phyloP scores from a whole-genome alignment of 2,329 filamentous ascomycete genomes.

The Daldinia sp. region DNA sequence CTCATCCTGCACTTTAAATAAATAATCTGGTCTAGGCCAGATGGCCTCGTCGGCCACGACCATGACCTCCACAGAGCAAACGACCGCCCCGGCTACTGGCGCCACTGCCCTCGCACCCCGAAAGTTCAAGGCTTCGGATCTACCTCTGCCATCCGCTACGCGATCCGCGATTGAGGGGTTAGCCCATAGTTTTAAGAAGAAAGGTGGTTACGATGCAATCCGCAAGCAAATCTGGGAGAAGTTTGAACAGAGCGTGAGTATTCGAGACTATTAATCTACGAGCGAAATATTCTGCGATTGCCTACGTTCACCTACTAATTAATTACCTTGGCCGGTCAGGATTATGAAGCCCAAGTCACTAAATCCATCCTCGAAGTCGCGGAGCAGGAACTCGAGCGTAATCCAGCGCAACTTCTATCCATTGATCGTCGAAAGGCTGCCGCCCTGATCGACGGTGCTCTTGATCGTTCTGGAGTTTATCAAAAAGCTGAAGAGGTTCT shows the following conservation, averaged over 20 bases:
- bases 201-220: constrained; percentile 81
- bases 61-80: constrained; percentile 45
- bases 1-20: constrained; percentile 1
- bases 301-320: constrained; percentile 14
- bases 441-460: constrained; percentile 78
- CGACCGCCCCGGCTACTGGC: constrained; percentile 35
- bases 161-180: constrained; percentile 77
- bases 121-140: constrained; percentile 77
- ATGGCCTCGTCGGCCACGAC: constrained; percentile 40
- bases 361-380: constrained; percentile 74
- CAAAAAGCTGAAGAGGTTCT: constrained; percentile 74
- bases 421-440: constrained; percentile 78
- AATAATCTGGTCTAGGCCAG: constrained; percentile 21
- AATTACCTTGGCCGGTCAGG: constrained; percentile 53
- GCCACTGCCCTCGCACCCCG: constrained; percentile 39
- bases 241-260: constrained; percentile 72
- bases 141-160: constrained; percentile 77
- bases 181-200: constrained; percentile 85
- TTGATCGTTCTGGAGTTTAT: constrained; percentile 80
- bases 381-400: constrained; percentile 77
- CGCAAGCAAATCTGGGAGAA: constrained; percentile 81
- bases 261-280: not conserved
- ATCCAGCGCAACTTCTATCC: constrained; percentile 74
- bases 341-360: constrained; percentile 73
- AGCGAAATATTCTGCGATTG: not conserved